Evolutionary conservation across 1,284 basidiomycete species (phyloP), one percentile per base, ranked within the genome.

Genomic region (Ganoderma sinense): DNA sequence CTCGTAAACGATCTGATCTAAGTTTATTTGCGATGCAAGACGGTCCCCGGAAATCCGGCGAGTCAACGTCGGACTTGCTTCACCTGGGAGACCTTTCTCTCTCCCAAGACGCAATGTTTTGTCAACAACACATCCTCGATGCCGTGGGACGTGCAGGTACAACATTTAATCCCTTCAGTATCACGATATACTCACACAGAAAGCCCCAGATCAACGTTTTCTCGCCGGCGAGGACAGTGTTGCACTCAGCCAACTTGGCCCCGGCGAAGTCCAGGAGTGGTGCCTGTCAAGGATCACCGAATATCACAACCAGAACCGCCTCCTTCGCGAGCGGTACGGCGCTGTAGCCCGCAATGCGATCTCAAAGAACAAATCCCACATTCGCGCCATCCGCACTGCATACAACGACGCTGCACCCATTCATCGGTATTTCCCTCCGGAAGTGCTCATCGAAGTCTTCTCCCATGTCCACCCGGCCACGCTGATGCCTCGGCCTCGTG

Each of bases 361-460:
- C 33, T 39, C 20, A 2, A 33, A 55, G 39, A 23, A 11, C 33
- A 64, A 64, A 26, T 8, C 10, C 48, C 23, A 53, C 39, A 65
- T 65, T 5, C 64, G 53, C 4, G 64, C 23, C 16, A 53, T 65
- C 4, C 64, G 53, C 2, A 31, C 51, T 53, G 39, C 40, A 13
- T 58, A 65, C 40, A 65, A 65, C 40, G 16, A 23, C 20, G 26
- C 48, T 7, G 53, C 53, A 0, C 64, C 39, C 1, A 65, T 65
- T 39, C 13, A 65, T 16, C 64, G 13, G 1, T 20, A 20, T 26
- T 53, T 65, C 18, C 64, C 64, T 26, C 23, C 40, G 23, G 64
- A 65, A 18, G 6, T 65, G 23, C 39, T 65, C 33, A 58, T 56
- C 39, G 64, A 65, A 18, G 29, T 65, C 39, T 65, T 65, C 23